Evolutionary conservation across 2,329 filamentous ascomycete species (phyloP).

Genomic region (Fusarium camptoceras): DNA sequence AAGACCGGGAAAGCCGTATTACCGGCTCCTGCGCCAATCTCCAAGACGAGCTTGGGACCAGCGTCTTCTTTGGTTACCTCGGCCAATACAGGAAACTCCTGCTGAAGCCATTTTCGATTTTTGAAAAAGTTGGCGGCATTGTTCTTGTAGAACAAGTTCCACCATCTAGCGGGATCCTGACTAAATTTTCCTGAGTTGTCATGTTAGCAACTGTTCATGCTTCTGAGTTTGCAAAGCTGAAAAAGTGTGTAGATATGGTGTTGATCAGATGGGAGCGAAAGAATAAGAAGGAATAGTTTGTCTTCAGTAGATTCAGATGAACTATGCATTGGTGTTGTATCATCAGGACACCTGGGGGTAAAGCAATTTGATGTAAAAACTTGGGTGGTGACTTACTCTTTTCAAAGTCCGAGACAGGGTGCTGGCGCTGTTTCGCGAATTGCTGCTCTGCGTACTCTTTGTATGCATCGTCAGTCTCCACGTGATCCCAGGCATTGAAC

Average conservation of each 20-base stretch:
- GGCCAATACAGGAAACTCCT: conserved; percentile 92
- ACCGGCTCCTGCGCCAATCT: conserved; percentile 94
- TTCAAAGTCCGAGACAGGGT: conserved; percentile 93
- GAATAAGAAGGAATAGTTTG: conserved; percentile 67
- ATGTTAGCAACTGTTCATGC: conserved; percentile 54
- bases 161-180: conserved; percentile 91
- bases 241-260: conserved; percentile 24
- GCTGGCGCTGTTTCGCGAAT: conserved; percentile 83
- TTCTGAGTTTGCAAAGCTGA: conserved; percentile 32
- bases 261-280: conserved; percentile 80
- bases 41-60: conserved; percentile 78
- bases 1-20: conserved; percentile 96
- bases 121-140: conserved; percentile 99
- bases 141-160: conserved; percentile 98
- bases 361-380: conserved; percentile 2
- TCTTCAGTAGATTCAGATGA: conserved; percentile 77
- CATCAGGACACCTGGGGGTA: conserved; percentile 61
- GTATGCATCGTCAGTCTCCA: conserved; percentile 91
- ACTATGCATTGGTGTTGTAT: conserved; percentile 73
- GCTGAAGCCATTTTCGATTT: conserved; percentile 94
- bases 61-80: conserved; percentile 78
- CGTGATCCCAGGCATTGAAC: conserved; percentile 99
- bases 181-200: conserved; percentile 79
- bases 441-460: conserved; percentile 87
- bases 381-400: conserved; percentile 68